Percentiles rank a stretch among this genome's conserved stretches.
These are phyloP conservation scores for Ascocoryne sarcoides DNA, from an alignment of 2,329 filamentous ascomycete species.

Conservation along the genomic window DNA sequence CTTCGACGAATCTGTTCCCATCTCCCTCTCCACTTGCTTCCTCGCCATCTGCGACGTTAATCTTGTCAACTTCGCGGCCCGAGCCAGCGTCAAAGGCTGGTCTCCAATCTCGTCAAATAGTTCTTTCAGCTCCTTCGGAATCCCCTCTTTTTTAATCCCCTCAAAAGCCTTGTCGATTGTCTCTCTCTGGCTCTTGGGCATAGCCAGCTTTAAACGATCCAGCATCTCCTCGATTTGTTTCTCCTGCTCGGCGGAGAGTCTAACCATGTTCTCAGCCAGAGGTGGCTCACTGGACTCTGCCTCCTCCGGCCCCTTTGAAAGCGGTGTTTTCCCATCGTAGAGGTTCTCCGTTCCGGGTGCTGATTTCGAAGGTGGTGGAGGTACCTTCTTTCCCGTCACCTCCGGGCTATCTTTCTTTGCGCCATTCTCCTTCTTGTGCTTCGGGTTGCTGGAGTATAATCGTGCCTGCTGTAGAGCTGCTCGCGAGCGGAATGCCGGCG, in stretches of 20 bases:
- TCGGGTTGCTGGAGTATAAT: constrained; percentile 16
- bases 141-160: constrained; percentile 57
- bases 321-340: constrained; percentile 34
- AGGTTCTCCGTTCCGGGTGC: constrained; percentile 37
- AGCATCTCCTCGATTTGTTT: constrained; percentile 50
- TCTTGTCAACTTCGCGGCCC: constrained; percentile 28
- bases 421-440: constrained; percentile 9
- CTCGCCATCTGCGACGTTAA: constrained; percentile 27
- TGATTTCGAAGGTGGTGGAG: constrained; percentile 21
- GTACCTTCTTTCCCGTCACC: constrained; percentile 28
- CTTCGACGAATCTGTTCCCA: constrained; percentile 19
- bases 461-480: constrained; percentile 21
- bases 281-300: constrained; percentile 25
- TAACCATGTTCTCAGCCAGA: constrained; percentile 24
- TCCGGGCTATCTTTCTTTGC: constrained; percentile 18
- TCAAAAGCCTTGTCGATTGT: constrained; percentile 51
- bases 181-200: constrained; percentile 54
- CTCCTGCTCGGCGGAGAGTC: constrained; percentile 45
- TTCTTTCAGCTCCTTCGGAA: constrained; percentile 49
- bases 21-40: constrained; percentile 24
- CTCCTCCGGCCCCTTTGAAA: constrained; percentile 21
- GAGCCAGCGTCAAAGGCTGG: constrained; percentile 17
- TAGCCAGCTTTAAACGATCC: constrained; percentile 42
- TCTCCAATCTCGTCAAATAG: constrained; percentile 24
- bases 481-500: constrained; percentile 26